Evolutionary conservation across 106 monocot genomes (phyloP), one percentile per base, ranked within the genome.

Genomic region (Chionographis japonica): DNA sequence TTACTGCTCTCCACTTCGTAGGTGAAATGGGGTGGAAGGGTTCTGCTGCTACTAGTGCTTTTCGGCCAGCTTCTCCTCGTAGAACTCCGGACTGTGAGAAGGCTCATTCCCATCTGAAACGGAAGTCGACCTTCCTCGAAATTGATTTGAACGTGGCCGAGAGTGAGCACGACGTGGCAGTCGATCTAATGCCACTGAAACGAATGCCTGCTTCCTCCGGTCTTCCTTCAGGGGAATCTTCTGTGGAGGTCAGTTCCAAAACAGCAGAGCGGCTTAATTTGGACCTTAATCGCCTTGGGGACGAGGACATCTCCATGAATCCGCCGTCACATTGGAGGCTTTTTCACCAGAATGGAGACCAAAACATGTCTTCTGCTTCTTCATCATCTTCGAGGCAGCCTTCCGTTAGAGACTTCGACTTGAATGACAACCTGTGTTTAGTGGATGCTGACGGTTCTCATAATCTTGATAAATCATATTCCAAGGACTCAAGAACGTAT

Each of bases 1-100:
- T 67, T 40, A 20, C 75, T 9, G 73, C 84, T 15, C 57, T 85
- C 55, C 82, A 72, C 12, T 88, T 88, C 69, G 80, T 69, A 64
- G 79, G 82, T 63, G 83, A 76, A 74, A 59, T 62, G 6, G 87
- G 87, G 16, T 88, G 87, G 87, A 85, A 72, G 54, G 88, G 88
- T 43, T 88, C 87, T 75, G 85, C 88, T 43, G 83, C 80, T 14
- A 92, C 91, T 9, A 88, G 91, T 83, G 88, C 87, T 50, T 88
- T 92, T 55, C 87, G 82, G 3, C 86, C 84, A 4, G 72, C 87
- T 37, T 83, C 90, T 54, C 74, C 84, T 56, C 68, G 79, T 54
- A 76, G 61, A 65, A 87, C 81, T 71, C 74, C 81, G 15, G 83
- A 76, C 49, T 56, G 62, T 50, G 83, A 76, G 37, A 90, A 75